Evolutionary conservation across 306 rosid species (phyloP).

Genomic region (Castanea sativa): DNA sequence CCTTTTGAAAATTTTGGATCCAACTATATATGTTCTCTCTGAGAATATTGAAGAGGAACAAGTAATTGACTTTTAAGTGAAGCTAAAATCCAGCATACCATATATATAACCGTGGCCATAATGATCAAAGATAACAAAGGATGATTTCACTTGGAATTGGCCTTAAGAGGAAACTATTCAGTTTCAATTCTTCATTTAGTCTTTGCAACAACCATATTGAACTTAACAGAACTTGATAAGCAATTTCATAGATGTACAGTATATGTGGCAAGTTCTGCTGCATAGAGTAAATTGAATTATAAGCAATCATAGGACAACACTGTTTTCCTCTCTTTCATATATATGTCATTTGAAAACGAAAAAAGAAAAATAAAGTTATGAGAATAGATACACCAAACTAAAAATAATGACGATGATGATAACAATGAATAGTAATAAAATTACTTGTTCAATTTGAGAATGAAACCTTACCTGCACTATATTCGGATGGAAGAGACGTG

Average conservation of each 20-base stretch:
- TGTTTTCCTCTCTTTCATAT: neutral
- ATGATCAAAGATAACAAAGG: neutral
- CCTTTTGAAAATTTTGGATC: neutral
- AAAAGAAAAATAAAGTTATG: neutral
- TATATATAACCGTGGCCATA: neutral
- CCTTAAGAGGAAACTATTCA: neutral
- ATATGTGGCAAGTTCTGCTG: neutral
- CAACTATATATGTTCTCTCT: neutral
- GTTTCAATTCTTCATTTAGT: neutral
- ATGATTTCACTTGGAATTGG: neutral
- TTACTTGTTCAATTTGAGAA: neutral
- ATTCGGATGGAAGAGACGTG: slow-evolving; percentile 90
- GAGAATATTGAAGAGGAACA: neutral
- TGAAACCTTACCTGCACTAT: slow-evolving; percentile 74
- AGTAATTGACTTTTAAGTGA: neutral
- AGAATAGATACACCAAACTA: neutral
- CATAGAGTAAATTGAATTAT: neutral
- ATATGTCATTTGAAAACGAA: neutral
- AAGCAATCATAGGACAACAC: neutral
- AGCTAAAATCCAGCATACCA: neutral
- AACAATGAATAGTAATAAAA: neutral
- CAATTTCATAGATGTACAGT: neutral
- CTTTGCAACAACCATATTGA: neutral
- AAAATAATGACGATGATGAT: no score
- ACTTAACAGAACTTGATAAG: neutral